These are phyloP conservation scores for Collybiopsis confluens DNA, from an alignment of 768 basidiomycete genomes.

Conservation along the genomic window DNA sequence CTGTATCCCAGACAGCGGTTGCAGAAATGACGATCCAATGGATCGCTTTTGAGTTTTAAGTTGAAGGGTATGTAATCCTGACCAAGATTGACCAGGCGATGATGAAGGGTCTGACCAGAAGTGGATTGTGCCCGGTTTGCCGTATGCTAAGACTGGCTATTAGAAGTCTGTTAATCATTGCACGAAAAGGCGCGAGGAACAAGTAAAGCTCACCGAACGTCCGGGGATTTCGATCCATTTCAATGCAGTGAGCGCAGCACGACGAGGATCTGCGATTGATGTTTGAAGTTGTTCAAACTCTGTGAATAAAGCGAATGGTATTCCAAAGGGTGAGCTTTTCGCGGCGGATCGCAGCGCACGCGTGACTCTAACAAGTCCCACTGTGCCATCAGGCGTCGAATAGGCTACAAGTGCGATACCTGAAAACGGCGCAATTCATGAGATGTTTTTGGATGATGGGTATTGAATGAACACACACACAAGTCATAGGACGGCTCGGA, in stretches of 20 bases:
- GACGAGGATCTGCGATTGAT: constrained; percentile 32
- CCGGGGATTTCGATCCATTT: constrained; percentile 46
- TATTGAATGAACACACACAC: no score
- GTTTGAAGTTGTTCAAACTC: constrained; percentile 23
- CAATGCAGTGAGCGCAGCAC: constrained; percentile 45
- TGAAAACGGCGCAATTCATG: constrained; percentile 20
- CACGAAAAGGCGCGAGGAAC: neutral
- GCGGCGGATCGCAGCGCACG: constrained; percentile 35
- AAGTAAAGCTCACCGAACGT: constrained; percentile 31
- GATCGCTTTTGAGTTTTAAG: constrained; percentile 48
- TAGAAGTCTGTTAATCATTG: neutral
- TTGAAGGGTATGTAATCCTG: constrained; percentile 40
- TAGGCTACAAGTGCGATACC: constrained; percentile 59
- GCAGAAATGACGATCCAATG: constrained; percentile 54
- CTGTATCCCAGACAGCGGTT: constrained; percentile 54
- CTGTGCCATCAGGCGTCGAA: constrained; percentile 51
- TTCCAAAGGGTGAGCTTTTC: constrained; percentile 22
- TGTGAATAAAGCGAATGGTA: constrained; percentile 30
- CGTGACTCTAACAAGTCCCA: constrained; percentile 50
- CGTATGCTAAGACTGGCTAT: constrained; percentile 59
- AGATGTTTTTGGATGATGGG: no score
- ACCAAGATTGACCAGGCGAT: constrained; percentile 31
- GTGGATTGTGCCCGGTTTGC: constrained; percentile 56
- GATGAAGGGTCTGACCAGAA: constrained; percentile 43
- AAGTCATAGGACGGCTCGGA: constrained; percentile 15